phyloP scores from a whole-genome alignment of 176 grass and related monocot species.

The Carex myosuroides region DNA sequence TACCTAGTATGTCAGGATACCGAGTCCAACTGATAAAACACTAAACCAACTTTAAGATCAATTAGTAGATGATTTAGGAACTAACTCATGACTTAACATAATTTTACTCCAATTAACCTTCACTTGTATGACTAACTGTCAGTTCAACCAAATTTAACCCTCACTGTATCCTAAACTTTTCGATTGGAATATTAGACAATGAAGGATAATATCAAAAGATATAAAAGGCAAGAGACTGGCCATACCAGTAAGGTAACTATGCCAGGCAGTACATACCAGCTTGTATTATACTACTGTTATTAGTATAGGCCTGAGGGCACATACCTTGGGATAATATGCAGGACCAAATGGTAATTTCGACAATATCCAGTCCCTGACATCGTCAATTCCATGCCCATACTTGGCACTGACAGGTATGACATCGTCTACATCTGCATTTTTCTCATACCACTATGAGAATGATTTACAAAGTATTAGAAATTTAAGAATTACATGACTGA shows the following conservation, averaged over 20 bases:
- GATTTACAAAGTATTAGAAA: background rate
- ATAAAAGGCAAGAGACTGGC: background rate
- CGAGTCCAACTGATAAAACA: background rate
- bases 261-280: background rate
- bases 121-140: background rate
- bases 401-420: conserved; percentile 98
- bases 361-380: conserved; percentile 94
- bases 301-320: background rate
- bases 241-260: background rate
- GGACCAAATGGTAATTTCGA: conserved; percentile 83
- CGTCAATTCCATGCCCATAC: conserved; percentile 72
- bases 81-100: background rate
- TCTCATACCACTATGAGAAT: conserved; percentile 77
- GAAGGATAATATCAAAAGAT: background rate
- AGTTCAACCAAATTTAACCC: background rate
- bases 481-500: background rate
- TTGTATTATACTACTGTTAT: background rate
- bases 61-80: background rate
- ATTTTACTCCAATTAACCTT: background rate
- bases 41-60: background rate
- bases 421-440: conserved; percentile 70
- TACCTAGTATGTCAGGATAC: background rate
- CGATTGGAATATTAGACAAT: background rate
- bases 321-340: conserved; percentile 95
- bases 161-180: background rate